A percentile compares a stretch with the other conserved stretches of the same genome.
These are phyloP conservation scores for Hyphopichia burtonii DNA, from an alignment of 1,139 yeast genomes.

Conservation along the genomic window DNA sequence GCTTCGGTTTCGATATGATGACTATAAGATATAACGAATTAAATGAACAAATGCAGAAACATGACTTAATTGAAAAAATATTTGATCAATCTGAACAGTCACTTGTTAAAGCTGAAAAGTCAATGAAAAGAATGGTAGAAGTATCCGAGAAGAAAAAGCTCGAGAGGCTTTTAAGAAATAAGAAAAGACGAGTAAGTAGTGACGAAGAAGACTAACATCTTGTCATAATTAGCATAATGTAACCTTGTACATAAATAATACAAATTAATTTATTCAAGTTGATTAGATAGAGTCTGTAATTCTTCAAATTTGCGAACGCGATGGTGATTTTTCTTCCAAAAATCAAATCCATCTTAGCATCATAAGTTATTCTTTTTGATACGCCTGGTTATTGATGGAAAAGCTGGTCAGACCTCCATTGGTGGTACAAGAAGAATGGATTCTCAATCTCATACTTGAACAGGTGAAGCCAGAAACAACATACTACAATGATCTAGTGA, in stretches of 20 bases:
- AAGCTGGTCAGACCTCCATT: slow-evolving; percentile 14
- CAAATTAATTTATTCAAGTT: too few relatives aligned
- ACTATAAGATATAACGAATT: slow-evolving; percentile 24
- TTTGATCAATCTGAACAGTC: slow-evolving; percentile 19
- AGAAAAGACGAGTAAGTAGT: slow-evolving; percentile 15
- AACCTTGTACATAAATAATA: too few relatives aligned
- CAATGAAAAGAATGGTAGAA: slow-evolving; percentile 17
- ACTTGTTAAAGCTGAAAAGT: slow-evolving; percentile 18
- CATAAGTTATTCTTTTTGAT: too few relatives aligned
- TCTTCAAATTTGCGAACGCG: too few relatives aligned
- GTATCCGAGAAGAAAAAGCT: background rate
- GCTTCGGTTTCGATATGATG: slow-evolving; percentile 46
- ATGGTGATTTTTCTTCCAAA: too few relatives aligned
- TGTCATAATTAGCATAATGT: slow-evolving; percentile 2
- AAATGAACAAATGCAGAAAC: slow-evolving; percentile 14
- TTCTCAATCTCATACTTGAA: slow-evolving; percentile 12
- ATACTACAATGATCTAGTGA: slow-evolving; percentile 14
- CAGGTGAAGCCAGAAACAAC: slow-evolving; percentile 6
- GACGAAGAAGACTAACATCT: slow-evolving; percentile 9
- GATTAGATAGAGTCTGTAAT: too few relatives aligned
- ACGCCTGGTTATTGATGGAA: background rate
- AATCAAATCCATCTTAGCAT: too few relatives aligned
- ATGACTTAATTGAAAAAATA: slow-evolving; percentile 13
- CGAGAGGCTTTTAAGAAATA: slow-evolving; percentile 11
- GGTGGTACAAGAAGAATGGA: slow-evolving; percentile 24